These are phyloP conservation scores for Pulveroboletus ravenelii DNA, from an alignment of 768 basidiomycete genomes.

Conservation along the genomic window DNA sequence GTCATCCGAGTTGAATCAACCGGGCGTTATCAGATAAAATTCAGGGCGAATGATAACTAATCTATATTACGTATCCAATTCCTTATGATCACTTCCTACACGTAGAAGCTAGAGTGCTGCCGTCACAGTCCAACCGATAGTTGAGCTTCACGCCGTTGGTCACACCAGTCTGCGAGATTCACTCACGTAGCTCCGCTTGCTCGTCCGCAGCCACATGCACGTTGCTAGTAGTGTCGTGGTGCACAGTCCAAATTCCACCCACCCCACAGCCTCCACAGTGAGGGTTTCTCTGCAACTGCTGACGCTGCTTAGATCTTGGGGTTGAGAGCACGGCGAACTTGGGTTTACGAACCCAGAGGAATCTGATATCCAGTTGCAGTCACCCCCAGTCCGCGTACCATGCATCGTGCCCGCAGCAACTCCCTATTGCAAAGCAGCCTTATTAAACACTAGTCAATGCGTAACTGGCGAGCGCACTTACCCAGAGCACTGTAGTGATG, in stretches of 20 bases:
- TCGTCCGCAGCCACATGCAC: constrained; percentile 45
- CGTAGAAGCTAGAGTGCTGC: constrained; percentile 34
- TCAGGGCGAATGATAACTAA: constrained; percentile 15
- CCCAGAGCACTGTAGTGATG: constrained; percentile 65
- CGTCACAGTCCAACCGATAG: constrained; percentile 9
- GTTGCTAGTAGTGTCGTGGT: constrained; percentile 51
- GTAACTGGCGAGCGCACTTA: constrained; percentile 26
- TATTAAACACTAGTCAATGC: not conserved
- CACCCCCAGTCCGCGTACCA: constrained; percentile 52
- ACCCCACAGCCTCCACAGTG: constrained; percentile 70
- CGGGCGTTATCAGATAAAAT: constrained; percentile 25
- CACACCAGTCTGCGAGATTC: constrained; percentile 41
- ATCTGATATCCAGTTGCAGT: constrained; percentile 49
- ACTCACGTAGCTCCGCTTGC: constrained; percentile 36
- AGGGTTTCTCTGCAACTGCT: constrained; percentile 65
- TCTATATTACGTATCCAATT: constrained; percentile 6
- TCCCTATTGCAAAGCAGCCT: constrained; percentile 42
- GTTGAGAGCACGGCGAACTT: constrained; percentile 22
- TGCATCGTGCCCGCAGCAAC: constrained; percentile 65
- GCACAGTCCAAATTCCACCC: constrained; percentile 69
- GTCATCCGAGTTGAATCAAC: not conserved
- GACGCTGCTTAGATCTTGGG: constrained; percentile 19
- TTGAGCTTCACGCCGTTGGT: constrained; percentile 23
- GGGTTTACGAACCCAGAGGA: constrained; percentile 24
- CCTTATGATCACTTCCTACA: constrained; percentile 13